Conservation (phyloP, 495 filamentous ascomycete species). For the Aeminium ludgeri region DNA sequence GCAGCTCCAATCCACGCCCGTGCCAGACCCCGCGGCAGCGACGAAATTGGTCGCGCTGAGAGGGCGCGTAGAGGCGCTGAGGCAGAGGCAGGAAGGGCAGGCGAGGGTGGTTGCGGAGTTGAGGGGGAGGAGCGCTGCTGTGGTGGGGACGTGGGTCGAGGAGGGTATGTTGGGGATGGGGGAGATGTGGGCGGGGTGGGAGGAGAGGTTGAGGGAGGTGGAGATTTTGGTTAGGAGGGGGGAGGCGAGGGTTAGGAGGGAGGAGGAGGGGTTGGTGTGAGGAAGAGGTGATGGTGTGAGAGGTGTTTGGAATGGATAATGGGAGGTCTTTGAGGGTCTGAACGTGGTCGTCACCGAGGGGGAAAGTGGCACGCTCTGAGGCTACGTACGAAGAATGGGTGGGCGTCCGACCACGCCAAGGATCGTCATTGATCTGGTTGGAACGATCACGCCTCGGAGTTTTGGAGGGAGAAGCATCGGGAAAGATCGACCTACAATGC, state of each 20-base stretch:
- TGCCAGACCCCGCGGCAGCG: constrained; percentile 27
- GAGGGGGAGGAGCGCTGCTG: constrained; percentile 49
- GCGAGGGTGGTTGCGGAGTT: constrained; percentile 54
- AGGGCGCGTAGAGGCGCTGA: constrained; percentile 52
- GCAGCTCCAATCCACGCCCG: constrained; percentile 40
- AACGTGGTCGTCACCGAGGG: no score
- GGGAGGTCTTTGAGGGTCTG: no score
- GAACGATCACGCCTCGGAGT: no score
- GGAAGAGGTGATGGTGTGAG: neutral
- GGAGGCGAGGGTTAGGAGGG: constrained; percentile 30
- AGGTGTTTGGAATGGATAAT: neutral
- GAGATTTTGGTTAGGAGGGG: constrained; percentile 47
- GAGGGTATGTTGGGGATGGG: constrained; percentile 48
- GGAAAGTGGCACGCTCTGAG: no score
- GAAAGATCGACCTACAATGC: no score
- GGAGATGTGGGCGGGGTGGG: constrained; percentile 57
- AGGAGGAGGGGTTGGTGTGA: constrained; percentile 17
- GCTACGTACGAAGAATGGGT: no score
- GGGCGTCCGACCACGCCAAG: no score
- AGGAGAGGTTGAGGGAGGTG: constrained; percentile 47
- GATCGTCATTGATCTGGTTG: no score
- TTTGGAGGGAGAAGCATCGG: no score
- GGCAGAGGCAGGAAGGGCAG: constrained; percentile 51
- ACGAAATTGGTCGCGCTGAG: constrained; percentile 48
- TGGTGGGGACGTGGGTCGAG: constrained; percentile 72